Conservation (phyloP, 805 yeast genomes). For the Cyberlindnera japonica region DNA sequence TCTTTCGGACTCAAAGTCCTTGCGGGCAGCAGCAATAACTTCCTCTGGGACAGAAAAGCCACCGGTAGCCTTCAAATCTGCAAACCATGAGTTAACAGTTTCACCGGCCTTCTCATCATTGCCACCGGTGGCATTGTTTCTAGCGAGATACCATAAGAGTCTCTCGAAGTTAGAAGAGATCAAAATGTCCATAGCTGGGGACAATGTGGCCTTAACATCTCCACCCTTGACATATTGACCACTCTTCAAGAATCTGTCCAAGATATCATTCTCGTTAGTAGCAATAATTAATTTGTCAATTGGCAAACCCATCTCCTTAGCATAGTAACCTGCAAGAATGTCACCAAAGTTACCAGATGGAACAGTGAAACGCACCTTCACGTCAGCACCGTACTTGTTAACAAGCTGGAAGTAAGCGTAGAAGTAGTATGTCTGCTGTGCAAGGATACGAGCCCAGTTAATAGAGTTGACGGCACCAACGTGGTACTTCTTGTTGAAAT, state of each 20-base stretch:
- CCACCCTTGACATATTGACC: constrained; percentile 78
- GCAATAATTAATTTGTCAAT: constrained; percentile 84
- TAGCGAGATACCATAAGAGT: constrained; percentile 88
- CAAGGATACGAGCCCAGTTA: constrained; percentile 98
- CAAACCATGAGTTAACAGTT: constrained; percentile 72
- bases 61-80: constrained; percentile 69
- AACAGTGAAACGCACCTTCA: constrained; percentile 77
- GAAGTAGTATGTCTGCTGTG: constrained; percentile 96
- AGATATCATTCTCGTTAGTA: constrained; percentile 92
- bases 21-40: constrained; percentile 62
- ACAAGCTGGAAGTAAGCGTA: constrained; percentile 77
- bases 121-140: constrained; percentile 53
- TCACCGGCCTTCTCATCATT: constrained; percentile 70
- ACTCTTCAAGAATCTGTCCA: constrained; percentile 84
- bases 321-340: constrained; percentile 93
- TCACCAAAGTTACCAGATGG: constrained; percentile 99
- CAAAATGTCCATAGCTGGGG: constrained; percentile 98
- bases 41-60: constrained; percentile 64
- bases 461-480: constrained; percentile 98
- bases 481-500: constrained; percentile 85
- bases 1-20: constrained; percentile 72
- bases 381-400: constrained; percentile 36
- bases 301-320: constrained; percentile 94
- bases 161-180: constrained; percentile 96
- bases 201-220: constrained; percentile 80